These are phyloP conservation scores for Naganishia randhawae DNA, from an alignment of 768 basidiomycete genomes.

Conservation along the genomic window DNA sequence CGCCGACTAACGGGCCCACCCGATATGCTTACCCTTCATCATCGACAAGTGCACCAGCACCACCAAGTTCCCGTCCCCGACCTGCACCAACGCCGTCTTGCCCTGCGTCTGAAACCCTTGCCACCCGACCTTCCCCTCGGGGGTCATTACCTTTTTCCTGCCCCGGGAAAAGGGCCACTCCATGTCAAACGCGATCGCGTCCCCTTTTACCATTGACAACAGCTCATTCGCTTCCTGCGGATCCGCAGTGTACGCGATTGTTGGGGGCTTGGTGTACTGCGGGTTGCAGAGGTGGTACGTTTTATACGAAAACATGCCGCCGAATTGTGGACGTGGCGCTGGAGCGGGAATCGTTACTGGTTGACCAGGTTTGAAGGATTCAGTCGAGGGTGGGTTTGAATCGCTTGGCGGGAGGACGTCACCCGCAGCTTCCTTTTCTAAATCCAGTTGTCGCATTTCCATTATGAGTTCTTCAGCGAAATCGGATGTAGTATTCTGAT, in stretches of 20 bases:
- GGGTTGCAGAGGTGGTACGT: slow-evolving; percentile 16
- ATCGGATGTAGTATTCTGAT: background rate
- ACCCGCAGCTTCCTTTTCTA: background rate
- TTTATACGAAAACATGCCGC: slow-evolving; percentile 35
- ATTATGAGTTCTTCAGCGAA: background rate
- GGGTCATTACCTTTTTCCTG: background rate
- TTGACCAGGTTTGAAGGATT: background rate
- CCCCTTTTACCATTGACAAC: slow-evolving; percentile 36
- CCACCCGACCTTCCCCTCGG: slow-evolving; percentile 7
- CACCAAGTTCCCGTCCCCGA: slow-evolving; percentile 38
- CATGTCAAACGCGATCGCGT: slow-evolving; percentile 44
- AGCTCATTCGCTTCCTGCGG: slow-evolving; percentile 41
- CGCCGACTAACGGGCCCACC: background rate
- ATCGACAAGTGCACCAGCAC: slow-evolving; percentile 40
- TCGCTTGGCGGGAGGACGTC: background rate
- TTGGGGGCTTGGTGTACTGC: slow-evolving; percentile 23
- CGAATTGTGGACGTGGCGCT: no score
- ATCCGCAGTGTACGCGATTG: slow-evolving; percentile 39
- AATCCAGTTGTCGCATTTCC: background rate
- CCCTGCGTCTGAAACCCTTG: slow-evolving; percentile 29
- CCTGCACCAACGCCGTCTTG: slow-evolving; percentile 39
- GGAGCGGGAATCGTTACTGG: background rate
- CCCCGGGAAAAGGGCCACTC: slow-evolving; percentile 42
- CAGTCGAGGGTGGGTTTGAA: background rate
- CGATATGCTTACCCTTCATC: slow-evolving; percentile 33